Evolutionary conservation across 2,329 filamentous ascomycete species (phyloP), one percentile per base, ranked within the genome.

Genomic region (Clonostachys solani): DNA sequence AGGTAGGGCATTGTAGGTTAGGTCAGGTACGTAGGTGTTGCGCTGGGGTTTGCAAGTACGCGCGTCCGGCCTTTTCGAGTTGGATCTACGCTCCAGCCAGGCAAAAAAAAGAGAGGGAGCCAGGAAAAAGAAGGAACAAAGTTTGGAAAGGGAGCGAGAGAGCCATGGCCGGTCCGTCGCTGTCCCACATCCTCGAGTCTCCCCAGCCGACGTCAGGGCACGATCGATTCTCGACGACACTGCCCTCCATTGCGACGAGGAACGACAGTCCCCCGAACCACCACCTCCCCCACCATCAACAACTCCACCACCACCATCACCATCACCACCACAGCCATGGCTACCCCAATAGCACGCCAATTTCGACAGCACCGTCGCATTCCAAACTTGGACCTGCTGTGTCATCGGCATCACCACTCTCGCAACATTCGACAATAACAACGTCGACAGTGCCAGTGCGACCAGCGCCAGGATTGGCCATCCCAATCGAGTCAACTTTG

Each of bases 121-220:
- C 23, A 29, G 23, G 8, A 29, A 9, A 29, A 19, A 42, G 16
- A 23, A 42, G 40, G 19, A 19, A 42, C 13, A 42, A 18, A 19
- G 15, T 38, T 38, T 38, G 12, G 36, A 38, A 18, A 9, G 15
- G 36, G 36, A 38, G 36, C 15, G 36, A 18, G 36, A 38, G 36
- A 38, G 36, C 50, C 48, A 66, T 66, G 64, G 55, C 60, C 33
- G 59, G 59, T 34, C 59, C 59, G 40, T 61, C 57, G 35, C 56
- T 64, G 43, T 62, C 62, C 34, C 60, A 62, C 38, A 60, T 64
- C 44, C 57, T 64, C 46, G 56, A 62, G 43, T 53, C 56, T 62
- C 52, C 60, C 44, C 54, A 51, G 42, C 59, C 60, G 40, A 45
- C 47, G 10, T 45, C 56, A 16, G 19, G 44, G 40, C 35, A 29